Evolutionary conservation across 2,329 filamentous ascomycete species (phyloP).

Genomic region (Aureobasidium musti): DNA sequence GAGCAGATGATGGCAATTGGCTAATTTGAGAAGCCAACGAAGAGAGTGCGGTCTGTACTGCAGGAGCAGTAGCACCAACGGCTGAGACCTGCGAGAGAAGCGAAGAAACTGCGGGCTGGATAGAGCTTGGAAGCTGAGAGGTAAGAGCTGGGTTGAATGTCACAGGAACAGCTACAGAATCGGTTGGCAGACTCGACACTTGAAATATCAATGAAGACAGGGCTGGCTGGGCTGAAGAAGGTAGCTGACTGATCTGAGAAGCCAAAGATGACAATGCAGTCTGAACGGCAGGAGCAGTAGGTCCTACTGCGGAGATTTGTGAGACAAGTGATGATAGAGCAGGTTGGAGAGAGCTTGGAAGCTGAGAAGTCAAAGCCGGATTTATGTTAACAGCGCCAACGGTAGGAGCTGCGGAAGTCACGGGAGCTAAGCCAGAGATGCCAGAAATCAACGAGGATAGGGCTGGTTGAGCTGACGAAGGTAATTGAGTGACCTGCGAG

Average conservation of each 20-base stretch:
- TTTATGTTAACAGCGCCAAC: not conserved
- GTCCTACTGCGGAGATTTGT: not conserved
- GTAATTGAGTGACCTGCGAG: not conserved
- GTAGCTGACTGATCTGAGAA: not conserved
- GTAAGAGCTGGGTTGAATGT: not conserved
- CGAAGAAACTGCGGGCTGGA: not conserved
- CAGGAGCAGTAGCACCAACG: not conserved
- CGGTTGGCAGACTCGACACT: not conserved
- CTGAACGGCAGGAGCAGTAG: not conserved
- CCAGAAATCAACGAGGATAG: not conserved
- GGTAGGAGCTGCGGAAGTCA: not conserved
- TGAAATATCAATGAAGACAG: not conserved
- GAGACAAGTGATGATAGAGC: not conserved
- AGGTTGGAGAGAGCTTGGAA: not conserved
- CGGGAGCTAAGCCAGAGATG: not conserved
- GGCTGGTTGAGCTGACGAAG: not conserved
- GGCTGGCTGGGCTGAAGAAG: not conserved
- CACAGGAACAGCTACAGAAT: not conserved
- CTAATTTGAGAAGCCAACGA: constrained; percentile 1
- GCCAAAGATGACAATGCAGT: not conserved
- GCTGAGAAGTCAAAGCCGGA: not conserved
- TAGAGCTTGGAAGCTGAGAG: not conserved
- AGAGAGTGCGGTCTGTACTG: not conserved
- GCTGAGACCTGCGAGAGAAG: not conserved
- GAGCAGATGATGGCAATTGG: not conserved